Base-by-base conservation (phyloP, 495 filamentous ascomycete species). In the Hypomontagnella monticulosa region DNA sequence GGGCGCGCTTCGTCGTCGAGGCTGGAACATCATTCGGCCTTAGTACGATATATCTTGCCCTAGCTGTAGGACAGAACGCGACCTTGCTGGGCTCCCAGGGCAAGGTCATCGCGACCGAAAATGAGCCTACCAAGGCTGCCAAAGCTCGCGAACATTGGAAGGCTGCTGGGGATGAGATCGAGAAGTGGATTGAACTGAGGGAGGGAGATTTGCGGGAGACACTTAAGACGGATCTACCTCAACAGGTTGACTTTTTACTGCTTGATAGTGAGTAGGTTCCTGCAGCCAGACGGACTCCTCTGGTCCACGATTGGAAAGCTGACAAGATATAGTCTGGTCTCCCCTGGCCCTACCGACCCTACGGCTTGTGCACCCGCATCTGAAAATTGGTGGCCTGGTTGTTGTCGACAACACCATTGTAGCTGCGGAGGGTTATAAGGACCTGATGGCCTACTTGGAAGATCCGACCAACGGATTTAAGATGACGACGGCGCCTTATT, bases 11-110 rank as follows among this genome's bases (percentile, higher is more conserved):
- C 23, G 71, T 85, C 34, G 80, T 87, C 15, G 85, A 88, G 57
- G 83, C 80, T 0, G 85, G 85, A 5, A 88, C 85, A 4, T 83
- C 80, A 48, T 87, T 81, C 53, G 85, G 86, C 10, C 84, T 88
- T 1, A 83, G 80, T 48, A 87, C 84, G 0, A 87, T 88, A 57
- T 87, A 87, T 50, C 79, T 87, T 15, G 83, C 83, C 0, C 70
- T 87, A 1, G 86, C 84, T 0, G 79, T 85, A 11, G 76, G 73
- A 0, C 71, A 78, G 43, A 82, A 79, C 27, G 75, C 42, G 2
- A 15, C 15, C 15, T 19, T 56, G n/a, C 38, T 11, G 10, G 44
- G 46, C 23, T 53, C 67, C 14, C 18, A 18, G 14, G 82, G 79
- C 4, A 76, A 71, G 30, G 83, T 86, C 0, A 80, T 86, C 51